Evolutionary conservation across 1,284 basidiomycete species (phyloP), one percentile per base, ranked within the genome.

Genomic region (Jaminaea rosea): DNA sequence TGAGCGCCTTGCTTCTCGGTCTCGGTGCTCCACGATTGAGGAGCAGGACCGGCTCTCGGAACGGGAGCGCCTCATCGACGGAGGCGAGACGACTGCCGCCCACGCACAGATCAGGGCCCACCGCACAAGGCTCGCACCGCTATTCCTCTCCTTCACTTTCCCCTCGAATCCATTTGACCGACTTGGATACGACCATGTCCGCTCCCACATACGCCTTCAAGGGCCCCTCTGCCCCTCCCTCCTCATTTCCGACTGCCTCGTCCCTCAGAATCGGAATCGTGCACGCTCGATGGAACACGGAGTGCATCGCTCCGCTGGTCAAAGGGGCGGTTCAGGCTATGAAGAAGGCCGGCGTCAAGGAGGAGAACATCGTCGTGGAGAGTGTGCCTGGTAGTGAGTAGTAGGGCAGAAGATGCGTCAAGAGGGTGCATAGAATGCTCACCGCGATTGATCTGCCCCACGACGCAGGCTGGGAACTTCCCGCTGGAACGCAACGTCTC

Each of bases 321-420:
- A 76, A 79, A 0, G 91, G 91, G 41, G 82, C 85, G 8, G 76
- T 89, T 53, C 76, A 78, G 26, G 88, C 86, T 72, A 81, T 96
- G 61, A 86, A 82, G 76, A 83, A 83, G 65, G 79, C 82, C 31
- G 92, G 92, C 37, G 91, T 97, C 59, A 87, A 87, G 77, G 82
- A 87, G 53, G 81, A 81, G 69, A 93, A 96, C 72, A 94, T 97
- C 63, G 81, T 90, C 52, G 78, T 94, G 49, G 86, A 93, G 77
- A 85, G 83, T 26, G 90, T 98, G 1, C 92, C 93, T 0, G 93
- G 93, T 11, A 69, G 62, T 36, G 72, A 63, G 63, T 69, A 73
- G 56, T 62, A 72, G n/a, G n/a, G n/a, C n/a, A n/a, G n/a, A n/a
- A n/a, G n/a, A n/a, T n/a, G n/a, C n/a, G n/a, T 54, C 9, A 8